Base-by-base conservation (phyloP, 805 yeast species). In the Blastobotrys mokoenaii region DNA sequence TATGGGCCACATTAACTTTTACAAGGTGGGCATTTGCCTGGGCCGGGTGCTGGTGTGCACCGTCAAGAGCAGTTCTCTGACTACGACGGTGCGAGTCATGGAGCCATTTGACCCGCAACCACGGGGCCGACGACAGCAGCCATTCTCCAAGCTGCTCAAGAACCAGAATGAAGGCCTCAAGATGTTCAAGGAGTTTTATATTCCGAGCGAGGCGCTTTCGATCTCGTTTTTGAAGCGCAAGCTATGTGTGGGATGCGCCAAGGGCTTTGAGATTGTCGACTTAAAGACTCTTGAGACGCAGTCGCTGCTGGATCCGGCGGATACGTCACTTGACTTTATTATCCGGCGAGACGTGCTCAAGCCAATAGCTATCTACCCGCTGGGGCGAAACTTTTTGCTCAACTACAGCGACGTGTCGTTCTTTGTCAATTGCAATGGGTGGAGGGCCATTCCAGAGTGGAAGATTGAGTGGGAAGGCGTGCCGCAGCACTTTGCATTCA, bases 381-480 rank as follows among this genome's bases (percentile, higher is more conserved):
- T 93, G 47, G 93, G 90, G 47, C 79, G 82, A 45, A 93, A 89
- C 66, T 93, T 90, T 61, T 67, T 93, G 57, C 73, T 93, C 52
- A 82, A 89, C 61, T 93, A 90, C 62, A 79, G 94, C 3, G 96
- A 88, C 60, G 88, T 90, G 61, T 90, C 97, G 40, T 93, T 93
- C 64, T 88, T 85, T 65, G 94, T 93, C 55, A 89, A 93, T 59
- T 76, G 84, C 48, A 89, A 89, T 62, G 98, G 98, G 18, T 93
- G 98, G 98, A 76, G 97, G 55, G 82, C 94, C 15, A 79, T 89
- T 51, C 86, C 93, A 38, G 90, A 86, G 43, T 89, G 96, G 89
- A 83, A 89, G 52, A 82, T 93, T 43, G 80, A 84, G 60, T 93
- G 98, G 98, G 97, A 93, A 66, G 97, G 97, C 32, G 76, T 80